phyloP scores from a whole-genome alignment of 2,329 filamentous ascomycete species.

The Diaporthe capsici region DNA sequence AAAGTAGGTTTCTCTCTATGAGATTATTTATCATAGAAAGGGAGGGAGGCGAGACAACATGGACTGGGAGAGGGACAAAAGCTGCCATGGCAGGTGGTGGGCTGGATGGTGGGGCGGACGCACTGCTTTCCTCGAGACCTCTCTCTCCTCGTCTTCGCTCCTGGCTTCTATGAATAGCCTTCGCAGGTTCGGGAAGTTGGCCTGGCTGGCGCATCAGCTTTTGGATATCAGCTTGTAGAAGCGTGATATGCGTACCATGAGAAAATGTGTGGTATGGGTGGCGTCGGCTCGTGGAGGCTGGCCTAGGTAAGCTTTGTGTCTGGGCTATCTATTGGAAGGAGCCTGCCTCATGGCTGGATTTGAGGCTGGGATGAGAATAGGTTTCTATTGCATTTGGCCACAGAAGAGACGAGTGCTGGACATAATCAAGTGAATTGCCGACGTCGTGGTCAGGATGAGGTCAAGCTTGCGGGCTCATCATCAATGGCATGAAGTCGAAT shows the following conservation, averaged over 20 bases:
- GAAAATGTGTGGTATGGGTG: background rate
- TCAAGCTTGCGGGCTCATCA: background rate
- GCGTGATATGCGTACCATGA: background rate
- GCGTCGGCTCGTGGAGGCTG: background rate
- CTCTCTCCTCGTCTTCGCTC: conserved; percentile 74
- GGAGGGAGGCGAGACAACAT: background rate
- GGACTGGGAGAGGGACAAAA: too few relatives aligned
- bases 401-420: background rate
- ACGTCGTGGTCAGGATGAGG: background rate
- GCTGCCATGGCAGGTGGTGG: background rate
- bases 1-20: too few relatives aligned
- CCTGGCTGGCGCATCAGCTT: conserved; percentile 14
- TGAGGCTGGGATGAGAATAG: background rate
- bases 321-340: background rate
- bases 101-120: background rate
- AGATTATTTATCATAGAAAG: too few relatives aligned
- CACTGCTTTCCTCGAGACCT: conserved; percentile 93
- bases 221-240: background rate
- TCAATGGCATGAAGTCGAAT: background rate
- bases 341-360: background rate
- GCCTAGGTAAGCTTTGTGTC: background rate
- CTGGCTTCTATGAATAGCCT: conserved; percentile 38
- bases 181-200: conserved; percentile 43
- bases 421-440: background rate
- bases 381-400: background rate